Evolutionary conservation across 2,329 filamentous ascomycete species (phyloP), one percentile per base, ranked within the genome.

Genomic region (Ophidiomyces ophidiicola): DNA sequence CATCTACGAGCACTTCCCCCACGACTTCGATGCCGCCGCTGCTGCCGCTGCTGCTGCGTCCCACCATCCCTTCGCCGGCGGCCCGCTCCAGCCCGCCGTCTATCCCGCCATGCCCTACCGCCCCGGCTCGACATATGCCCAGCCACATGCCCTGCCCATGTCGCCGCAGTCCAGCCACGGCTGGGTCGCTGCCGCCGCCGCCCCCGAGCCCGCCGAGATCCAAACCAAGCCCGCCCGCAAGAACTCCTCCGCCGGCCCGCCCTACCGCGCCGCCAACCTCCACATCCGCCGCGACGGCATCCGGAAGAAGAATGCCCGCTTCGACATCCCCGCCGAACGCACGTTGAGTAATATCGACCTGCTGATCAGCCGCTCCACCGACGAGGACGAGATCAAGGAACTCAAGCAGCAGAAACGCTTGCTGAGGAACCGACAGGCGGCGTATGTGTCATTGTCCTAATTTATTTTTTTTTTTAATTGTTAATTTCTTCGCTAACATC

Each of bases 391-490:
- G 67, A 82, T 94, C 68, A 96, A 94, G 71, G 87, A 96, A 66
- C 72, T 98, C 54, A 98, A 98, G 74, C 86, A 94, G 60, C 90
- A 94, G 63, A 96, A 96, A 71, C 80, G 90, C 45, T 70, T 98
- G 46, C 70, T 98, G 47, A 76, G 90, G 55, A 98, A 98, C 66
- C 78, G 90, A 55, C 88, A 96, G 68, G 90, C 90, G 63, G 90
- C 90, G 85, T 94, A 78, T 69, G 82, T 74, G 46, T 41, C 26
- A 32, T 37, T 43, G 40, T 44, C 54, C 40, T 39, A 19, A 31
- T 46, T 29, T 18, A 6, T 20, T 19, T 5, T 33, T 28, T 29
- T 15, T 23, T 17, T 30, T 32, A 42, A 42, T 20, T 26, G n/a
- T 15, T 41, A 14, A 31, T 10, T 30, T n/a, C n/a, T n/a, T n/a